Evolutionary conservation across 768 basidiomycete genomes (phyloP).

Genomic region (Pisolithus marmoratus): DNA sequence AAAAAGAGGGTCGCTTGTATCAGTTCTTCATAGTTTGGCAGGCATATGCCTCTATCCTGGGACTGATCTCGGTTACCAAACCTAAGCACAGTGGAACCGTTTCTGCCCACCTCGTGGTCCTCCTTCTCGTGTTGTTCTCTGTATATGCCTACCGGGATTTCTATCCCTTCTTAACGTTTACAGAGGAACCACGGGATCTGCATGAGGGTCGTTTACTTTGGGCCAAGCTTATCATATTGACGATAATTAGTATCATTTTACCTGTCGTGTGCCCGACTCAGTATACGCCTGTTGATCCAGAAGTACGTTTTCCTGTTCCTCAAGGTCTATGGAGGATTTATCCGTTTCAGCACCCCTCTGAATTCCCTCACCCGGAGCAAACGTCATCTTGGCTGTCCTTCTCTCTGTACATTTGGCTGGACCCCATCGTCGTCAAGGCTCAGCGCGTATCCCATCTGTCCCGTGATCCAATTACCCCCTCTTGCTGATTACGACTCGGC

Average conservation of each 20-base stretch:
- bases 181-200: slow-evolving; percentile 42
- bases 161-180: slow-evolving; percentile 54
- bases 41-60: slow-evolving; percentile 38
- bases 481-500: slow-evolving; percentile 43
- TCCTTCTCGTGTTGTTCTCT: slow-evolving; percentile 42
- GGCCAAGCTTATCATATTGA: slow-evolving; percentile 44
- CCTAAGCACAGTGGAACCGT: slow-evolving; percentile 25
- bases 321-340: neutral
- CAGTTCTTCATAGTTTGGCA: slow-evolving; percentile 11
- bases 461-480: slow-evolving; percentile 37
- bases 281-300: slow-evolving; percentile 53
- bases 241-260: slow-evolving; percentile 39
- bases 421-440: slow-evolving; percentile 42
- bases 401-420: slow-evolving; percentile 47
- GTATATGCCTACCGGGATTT: slow-evolving; percentile 56
- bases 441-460: slow-evolving; percentile 40
- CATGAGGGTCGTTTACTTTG: slow-evolving; percentile 47
- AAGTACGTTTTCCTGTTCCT: neutral
- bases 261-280: slow-evolving; percentile 52
- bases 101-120: slow-evolving; percentile 38
- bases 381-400: slow-evolving; percentile 32
- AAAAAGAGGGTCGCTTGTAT: neutral
- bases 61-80: slow-evolving; percentile 31
- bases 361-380: slow-evolving; percentile 34
- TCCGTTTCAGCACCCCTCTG: slow-evolving; percentile 15